Evolutionary conservation across 2,329 filamentous ascomycete species (phyloP).

Genomic region (Nemania diffusa): DNA sequence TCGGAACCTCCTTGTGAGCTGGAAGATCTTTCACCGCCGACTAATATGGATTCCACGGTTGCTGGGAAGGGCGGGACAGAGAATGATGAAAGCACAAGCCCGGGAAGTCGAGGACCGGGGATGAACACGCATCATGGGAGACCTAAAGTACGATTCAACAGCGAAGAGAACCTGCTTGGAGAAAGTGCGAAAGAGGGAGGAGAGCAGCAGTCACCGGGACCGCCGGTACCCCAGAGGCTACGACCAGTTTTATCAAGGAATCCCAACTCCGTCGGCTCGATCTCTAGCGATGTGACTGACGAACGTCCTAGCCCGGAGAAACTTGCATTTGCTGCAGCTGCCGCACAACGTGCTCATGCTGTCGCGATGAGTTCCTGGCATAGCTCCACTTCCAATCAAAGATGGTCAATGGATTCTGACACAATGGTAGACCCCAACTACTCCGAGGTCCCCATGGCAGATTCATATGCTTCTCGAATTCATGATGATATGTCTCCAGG

Average conservation of each 20-base stretch:
- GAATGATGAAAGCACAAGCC: neutral
- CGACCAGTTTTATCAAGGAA: constrained; percentile 54
- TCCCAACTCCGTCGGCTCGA: constrained; percentile 49
- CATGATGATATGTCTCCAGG: neutral
- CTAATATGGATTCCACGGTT: neutral
- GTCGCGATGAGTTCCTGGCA: constrained; percentile 50
- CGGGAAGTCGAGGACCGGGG: neutral
- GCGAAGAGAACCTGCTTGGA: constrained; percentile 6
- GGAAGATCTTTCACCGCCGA: constrained; percentile 11
- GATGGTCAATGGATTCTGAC: constrained; percentile 35
- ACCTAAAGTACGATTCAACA: constrained; percentile 37
- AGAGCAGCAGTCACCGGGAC: constrained; percentile 12
- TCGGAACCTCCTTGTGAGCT: constrained; percentile 30
- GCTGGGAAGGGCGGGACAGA: neutral
- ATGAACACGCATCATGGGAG: constrained; percentile 24
- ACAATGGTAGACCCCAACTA: constrained; percentile 25
- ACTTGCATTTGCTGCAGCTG: constrained; percentile 49
- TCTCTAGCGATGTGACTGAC: constrained; percentile 40
- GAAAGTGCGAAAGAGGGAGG: constrained; percentile 13
- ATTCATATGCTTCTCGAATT: constrained; percentile 1
- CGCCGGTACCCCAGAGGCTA: constrained; percentile 40
- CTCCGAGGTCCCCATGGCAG: constrained; percentile 22
- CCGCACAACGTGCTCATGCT: constrained; percentile 52
- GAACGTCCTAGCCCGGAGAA: constrained; percentile 26
- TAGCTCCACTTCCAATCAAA: constrained; percentile 43